A percentile compares a stretch with the other conserved stretches of the same genome.
Conservation (phyloP, 1,284 basidiomycete genomes). For the Sporisorium sorghi region DNA sequence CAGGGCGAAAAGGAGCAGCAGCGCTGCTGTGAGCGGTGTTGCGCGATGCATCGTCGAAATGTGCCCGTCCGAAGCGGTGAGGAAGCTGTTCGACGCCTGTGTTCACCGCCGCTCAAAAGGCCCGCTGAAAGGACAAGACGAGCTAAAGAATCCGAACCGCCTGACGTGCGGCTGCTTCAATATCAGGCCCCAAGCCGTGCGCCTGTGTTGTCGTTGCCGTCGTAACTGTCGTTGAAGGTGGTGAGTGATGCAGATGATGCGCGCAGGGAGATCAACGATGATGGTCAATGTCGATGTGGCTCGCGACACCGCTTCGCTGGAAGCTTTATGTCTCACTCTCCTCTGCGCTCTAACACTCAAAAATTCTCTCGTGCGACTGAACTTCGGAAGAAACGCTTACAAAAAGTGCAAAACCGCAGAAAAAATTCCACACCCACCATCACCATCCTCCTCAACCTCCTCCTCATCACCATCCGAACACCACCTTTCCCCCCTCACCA, state of each 20-base stretch:
- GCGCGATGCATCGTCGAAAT: slow-evolving; percentile 3
- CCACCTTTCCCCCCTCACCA: slow-evolving; percentile 1
- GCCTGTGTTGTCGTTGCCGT: too few species aligned
- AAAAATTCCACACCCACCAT: slow-evolving; percentile 11
- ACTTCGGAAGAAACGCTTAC: background rate
- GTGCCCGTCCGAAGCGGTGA: background rate
- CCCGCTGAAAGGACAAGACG: slow-evolving; percentile 3
- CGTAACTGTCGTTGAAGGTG: background rate
- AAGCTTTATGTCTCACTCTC: slow-evolving; percentile 32
- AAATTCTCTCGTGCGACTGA: slow-evolving; percentile 25
- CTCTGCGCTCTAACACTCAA: slow-evolving; percentile 6
- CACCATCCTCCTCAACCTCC: too few species aligned
- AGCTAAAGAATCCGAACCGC: background rate
- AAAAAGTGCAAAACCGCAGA: slow-evolving; percentile 1
- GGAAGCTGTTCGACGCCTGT: background rate
- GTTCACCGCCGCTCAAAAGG: too few species aligned
- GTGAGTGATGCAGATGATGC: background rate
- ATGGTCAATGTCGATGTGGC: background rate
- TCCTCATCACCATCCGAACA: too few species aligned
- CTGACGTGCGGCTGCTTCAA: background rate
- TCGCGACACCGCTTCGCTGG: slow-evolving; percentile 26
- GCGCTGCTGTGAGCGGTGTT: slow-evolving; percentile 4
- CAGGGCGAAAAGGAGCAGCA: slow-evolving; percentile 13
- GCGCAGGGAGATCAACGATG: too few species aligned
- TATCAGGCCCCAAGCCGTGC: background rate